Base-by-base conservation (phyloP, 257 asterid genomes). In the Voacanga thouarsii region DNA sequence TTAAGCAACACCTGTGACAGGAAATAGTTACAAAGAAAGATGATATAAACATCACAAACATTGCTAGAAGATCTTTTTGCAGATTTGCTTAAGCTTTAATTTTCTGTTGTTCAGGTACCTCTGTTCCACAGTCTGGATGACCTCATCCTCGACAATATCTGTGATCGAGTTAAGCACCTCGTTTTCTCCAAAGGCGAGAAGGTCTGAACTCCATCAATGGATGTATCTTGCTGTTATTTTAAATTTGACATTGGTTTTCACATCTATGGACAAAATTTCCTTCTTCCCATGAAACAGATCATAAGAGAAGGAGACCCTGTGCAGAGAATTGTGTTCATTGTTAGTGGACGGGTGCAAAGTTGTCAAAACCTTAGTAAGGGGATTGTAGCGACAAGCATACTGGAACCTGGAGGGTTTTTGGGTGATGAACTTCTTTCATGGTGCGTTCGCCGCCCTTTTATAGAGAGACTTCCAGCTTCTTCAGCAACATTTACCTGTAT, bases 391-490 rank as follows among this genome's bases (percentile, higher is more conserved):
- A 90, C 92, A 26, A 88, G 90, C 84, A 67, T 78, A 5, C 88
- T 94, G 0, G 86, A 88, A 83, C 94, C 97, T 0, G 98, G 98
- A 4, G 96, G 97, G 3, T 94, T 91, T 73, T 86, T 94, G 12
- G 98, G 98, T 12, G 98, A 94, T 43, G 98, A 94, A 65, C 97
- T 94, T 56, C 87, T 94, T 69, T 89, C 97, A 3, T 94, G 97
- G 97, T 92, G 97, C 88, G 92, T 94, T 10, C 97, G 98, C 9
- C 94, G 97, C 45, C 97, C 97, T 28, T 92, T 94, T n/a, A 66
- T 83, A 0, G 94, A 91, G 59, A 80, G 97, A 65, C 93, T 94
- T 45, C 98, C 98, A 18, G 92, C 97, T 23, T 94, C 97, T 49
- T 91, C 97, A 0, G 97, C 98, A 66, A 91, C 98, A 41, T 92